Evolutionary conservation across 345 rosid genomes (phyloP).

Genomic region (Eucalyptus melliodora): DNA sequence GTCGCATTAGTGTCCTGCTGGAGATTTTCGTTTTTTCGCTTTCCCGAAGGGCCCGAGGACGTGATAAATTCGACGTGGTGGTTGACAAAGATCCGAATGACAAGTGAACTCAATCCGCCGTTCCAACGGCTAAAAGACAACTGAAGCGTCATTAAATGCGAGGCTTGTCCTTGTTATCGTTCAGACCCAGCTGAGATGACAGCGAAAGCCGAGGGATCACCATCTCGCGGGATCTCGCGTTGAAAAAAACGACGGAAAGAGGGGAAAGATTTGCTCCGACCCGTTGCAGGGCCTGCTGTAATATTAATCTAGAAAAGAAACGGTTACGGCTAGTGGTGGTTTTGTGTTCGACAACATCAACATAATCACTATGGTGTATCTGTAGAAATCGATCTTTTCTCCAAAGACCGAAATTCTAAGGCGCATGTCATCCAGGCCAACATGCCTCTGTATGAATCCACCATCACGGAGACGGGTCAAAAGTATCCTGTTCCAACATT

Average conservation of each 20-base stretch:
- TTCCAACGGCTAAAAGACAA: not conserved
- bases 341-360: not conserved
- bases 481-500: not conserved
- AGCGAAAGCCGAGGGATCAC: not conserved
- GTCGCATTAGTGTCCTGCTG: not conserved
- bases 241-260: not conserved
- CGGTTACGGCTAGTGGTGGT: not conserved
- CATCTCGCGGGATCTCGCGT: not conserved
- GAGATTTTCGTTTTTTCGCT: not conserved
- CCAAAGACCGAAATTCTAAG: not conserved
- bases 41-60: not conserved
- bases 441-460: not conserved
- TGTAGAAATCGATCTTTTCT: not conserved
- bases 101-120: not conserved
- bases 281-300: not conserved
- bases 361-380: not conserved
- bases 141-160: not conserved
- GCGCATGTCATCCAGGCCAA: not conserved
- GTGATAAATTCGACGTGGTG: not conserved
- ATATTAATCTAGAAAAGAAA: not conserved
- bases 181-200: not conserved
- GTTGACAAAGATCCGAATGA: not conserved
- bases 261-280: not conserved
- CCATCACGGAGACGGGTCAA: not conserved
- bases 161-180: not conserved